Base-by-base conservation (phyloP, 2,329 filamentous ascomycete genomes). In the Onygenales sp. region DNA sequence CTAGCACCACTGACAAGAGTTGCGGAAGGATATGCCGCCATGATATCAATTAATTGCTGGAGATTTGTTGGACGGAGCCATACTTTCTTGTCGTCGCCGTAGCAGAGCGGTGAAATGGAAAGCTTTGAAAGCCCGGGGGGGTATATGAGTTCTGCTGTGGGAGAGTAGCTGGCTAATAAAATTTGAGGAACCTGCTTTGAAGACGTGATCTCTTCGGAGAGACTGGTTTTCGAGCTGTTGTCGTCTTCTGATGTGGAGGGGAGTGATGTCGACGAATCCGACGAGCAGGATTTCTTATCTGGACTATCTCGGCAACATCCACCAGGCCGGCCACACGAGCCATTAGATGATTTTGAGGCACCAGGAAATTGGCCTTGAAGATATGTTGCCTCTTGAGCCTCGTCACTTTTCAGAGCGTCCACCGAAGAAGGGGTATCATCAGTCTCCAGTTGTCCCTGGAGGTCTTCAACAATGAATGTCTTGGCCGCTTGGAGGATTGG, bases 1-100 rank as follows among this genome's bases (percentile, higher is more conserved):
- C 87, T 92, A 64, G 87, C 92, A 55, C 89, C 89, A 43, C 87
- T 88, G 52, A 95, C 92, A 53, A 95, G 83, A 67, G 94, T 95
- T 7, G 89, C 87, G 9, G 83, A 82, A 0, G 89, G 89, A 58
- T 87, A 84, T 0, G 78, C 82, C 56, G 77, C 83, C 72, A 94
- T 93, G 70, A 95, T 91, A 63, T 92, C 84, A 3, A 95, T 77
- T 2, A 95, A 74, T 65, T 95, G 88, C 14, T 86, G 75, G 9
- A 95, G 65, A 0, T 86, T 93, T 27, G 86, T 83, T 0, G 89
- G 89, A 8, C 90, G 80, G 63, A 86, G 87, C 89, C 89, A 95
- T 61, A 76, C 82, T 73, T 93, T 94, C 48, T 81, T 77, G 74
- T 91, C 92, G 67, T 92, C 93, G 2, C 89, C 90, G 70, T 94